A percentile compares a stretch with the other conserved stretches of the same genome.
Conservation (phyloP, 2,329 filamentous ascomycete species). For the Aspergillus alliaceus region DNA sequence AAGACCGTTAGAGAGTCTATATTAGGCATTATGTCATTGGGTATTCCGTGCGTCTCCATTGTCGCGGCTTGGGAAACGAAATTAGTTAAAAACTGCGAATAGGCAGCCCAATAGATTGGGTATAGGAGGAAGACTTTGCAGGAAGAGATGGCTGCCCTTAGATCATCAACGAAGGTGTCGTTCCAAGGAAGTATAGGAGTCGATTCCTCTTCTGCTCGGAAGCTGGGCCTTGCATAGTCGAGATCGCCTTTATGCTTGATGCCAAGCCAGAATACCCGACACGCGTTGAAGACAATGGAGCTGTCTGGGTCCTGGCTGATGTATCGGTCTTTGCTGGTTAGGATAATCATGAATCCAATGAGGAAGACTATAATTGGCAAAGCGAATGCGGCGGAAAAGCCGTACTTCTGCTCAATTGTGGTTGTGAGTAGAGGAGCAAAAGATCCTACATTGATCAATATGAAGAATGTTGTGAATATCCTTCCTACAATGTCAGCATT, state of each 20-base stretch:
- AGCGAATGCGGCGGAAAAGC: neutral
- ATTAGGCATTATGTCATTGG: neutral
- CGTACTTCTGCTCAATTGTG: neutral
- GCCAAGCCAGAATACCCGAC: neutral
- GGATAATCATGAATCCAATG: neutral
- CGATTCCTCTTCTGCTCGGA: conserved; percentile 28
- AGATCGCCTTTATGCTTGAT: neutral
- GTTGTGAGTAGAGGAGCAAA: neutral
- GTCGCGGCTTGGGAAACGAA: conserved; percentile 1
- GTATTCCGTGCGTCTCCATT: neutral
- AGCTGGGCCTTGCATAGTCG: neutral
- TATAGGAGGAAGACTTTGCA: conserved; percentile 67
- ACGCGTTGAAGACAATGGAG: neutral
- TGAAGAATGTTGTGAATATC: neutral
- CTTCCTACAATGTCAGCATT: neutral
- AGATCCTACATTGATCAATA: neutral
- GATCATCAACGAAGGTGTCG: conserved; percentile 47
- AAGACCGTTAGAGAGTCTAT: neutral
- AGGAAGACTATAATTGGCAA: neutral
- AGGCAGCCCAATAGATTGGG: conserved; percentile 58
- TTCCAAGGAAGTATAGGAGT: neutral
- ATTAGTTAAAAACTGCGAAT: conserved; percentile 4
- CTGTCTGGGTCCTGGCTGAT: conserved; percentile 35
- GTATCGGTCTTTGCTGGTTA: neutral
- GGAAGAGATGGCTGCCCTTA: conserved; percentile 58